Evolutionary conservation across 148 eudicot genomes (phyloP), one percentile per base, ranked within the genome.

Genomic region (Amaranthus cruentus): DNA sequence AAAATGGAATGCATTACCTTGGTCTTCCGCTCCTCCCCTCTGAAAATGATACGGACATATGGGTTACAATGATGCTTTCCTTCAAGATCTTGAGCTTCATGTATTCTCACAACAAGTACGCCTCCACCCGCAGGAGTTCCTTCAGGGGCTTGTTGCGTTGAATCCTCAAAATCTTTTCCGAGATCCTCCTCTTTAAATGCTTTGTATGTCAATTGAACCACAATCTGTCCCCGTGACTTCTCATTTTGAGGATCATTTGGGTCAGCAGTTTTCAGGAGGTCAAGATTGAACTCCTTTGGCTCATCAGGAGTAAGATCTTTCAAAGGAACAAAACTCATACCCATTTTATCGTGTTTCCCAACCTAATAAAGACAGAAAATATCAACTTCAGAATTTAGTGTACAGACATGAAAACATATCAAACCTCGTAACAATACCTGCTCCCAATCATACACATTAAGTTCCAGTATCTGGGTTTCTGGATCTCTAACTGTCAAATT

Each of bases 21-120:
- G 70, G 98, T 93, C 87, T 89, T 90, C 64, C 75, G 84, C 87
- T 90, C 91, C 82, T 93, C 98, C 75, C 98, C 98, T 86, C 73
- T 86, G 77, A 89, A 90, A 70, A 85, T 82, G 70, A 93, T 69
- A 11, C 92, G 84, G 8, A 73, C 93, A 73, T 83, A 91, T 11
- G 98, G 98, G 78, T 93, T 93, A 18, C 90, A 90, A 77, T 92
- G 98, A 82, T 92, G 88, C 72, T 92, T 92, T 74, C 98, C 98
- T 81, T 92, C 96, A 48, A 92, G 78, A 78, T 92, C 98, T 78
- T 88, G 88, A 72, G 88, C 98, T 82, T 87, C 93, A 51, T 88
- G 91, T 73, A 90, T 78, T 54, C 66, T 86, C 80, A 90, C 87
- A 72, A 87, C 81, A 75, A 90, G 88, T 63, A 85, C 76, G 65